Percentiles rank a stretch among this genome's conserved stretches.
These are phyloP conservation scores for Dryadomyces quercivorus DNA, from an alignment of 2,329 filamentous ascomycete genomes.

Conservation along the genomic window DNA sequence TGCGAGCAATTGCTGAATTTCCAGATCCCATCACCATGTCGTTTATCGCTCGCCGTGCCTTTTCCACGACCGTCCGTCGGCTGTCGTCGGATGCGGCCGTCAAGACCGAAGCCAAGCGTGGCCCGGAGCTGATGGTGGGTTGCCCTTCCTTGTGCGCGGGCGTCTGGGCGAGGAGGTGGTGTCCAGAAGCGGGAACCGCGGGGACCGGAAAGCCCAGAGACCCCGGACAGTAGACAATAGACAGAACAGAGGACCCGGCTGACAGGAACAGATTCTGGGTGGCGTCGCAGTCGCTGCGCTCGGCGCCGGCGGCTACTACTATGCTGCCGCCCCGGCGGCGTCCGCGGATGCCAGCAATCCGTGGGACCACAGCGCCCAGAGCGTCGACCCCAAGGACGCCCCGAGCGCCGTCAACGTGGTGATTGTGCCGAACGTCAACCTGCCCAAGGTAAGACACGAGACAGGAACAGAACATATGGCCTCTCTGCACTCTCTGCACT, in stretches of 20 bases:
- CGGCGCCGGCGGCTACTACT: constrained; percentile 80
- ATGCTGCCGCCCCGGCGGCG: constrained; percentile 75
- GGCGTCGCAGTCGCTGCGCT: constrained; percentile 85
- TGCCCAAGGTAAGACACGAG: constrained; percentile 73
- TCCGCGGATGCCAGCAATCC: constrained; percentile 62
- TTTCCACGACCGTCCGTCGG: constrained; percentile 19
- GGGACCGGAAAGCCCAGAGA: no score
- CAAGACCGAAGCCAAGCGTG: constrained; percentile 46
- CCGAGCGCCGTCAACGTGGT: constrained; percentile 93
- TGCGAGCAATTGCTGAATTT: constrained; percentile 11
- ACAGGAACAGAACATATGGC: no score
- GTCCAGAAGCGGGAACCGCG: no score
- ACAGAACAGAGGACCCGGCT: background rate
- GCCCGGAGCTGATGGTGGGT: constrained; percentile 35
- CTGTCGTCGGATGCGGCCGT: constrained; percentile 28
- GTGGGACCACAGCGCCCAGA: constrained; percentile 64
- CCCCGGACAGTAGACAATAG: background rate
- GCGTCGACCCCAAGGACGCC: constrained; percentile 69
- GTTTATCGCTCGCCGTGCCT: constrained; percentile 39
- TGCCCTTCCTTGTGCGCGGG: background rate
- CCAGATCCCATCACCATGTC: constrained; percentile 31
- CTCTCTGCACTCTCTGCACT: no score
- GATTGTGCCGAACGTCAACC: constrained; percentile 82
- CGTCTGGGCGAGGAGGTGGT: background rate
- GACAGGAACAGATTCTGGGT: constrained; percentile 59